Conservation (phyloP, 352 stramenopile genomes). For the Pythium guiyangense region DNA sequence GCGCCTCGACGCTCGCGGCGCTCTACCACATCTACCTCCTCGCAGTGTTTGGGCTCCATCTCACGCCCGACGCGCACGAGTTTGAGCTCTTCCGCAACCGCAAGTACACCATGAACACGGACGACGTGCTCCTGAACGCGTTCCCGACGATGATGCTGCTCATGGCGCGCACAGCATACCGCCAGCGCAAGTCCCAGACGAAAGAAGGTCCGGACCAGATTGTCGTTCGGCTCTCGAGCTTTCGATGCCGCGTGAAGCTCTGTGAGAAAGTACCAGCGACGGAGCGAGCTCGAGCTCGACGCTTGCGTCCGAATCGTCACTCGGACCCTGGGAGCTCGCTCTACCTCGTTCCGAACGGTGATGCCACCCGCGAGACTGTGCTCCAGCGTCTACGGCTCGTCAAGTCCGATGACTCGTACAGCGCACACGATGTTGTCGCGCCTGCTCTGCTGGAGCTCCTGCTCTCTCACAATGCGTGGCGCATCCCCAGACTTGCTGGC, state of each 20-base stretch:
- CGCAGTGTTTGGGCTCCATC: constrained; percentile 1
- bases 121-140: constrained; percentile 21
- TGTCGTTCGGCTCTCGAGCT: constrained; percentile 9
- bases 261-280: neutral
- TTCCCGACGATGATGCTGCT: constrained; percentile 24
- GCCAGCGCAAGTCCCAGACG: constrained; percentile 13
- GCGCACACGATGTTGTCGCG: neutral
- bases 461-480: neutral
- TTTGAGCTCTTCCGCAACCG: constrained; percentile 8
- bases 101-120: constrained; percentile 3
- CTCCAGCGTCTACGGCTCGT: neutral
- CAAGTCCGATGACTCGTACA: neutral
- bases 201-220: constrained; percentile 14
- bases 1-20: constrained; percentile 1
- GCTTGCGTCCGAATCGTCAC: neutral
- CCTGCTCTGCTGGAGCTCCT: neutral
- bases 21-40: constrained; percentile 7
- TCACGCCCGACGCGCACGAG: constrained; percentile 1
- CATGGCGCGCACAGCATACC: constrained; percentile 23
- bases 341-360: neutral
- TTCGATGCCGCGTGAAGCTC: constrained; percentile 1
- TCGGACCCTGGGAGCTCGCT: neutral
- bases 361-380: neutral
- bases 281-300: neutral
- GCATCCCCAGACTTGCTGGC: neutral